These are phyloP conservation scores for Calocybe gangraenosa DNA, from an alignment of 768 basidiomycete species.

Conservation along the genomic window DNA sequence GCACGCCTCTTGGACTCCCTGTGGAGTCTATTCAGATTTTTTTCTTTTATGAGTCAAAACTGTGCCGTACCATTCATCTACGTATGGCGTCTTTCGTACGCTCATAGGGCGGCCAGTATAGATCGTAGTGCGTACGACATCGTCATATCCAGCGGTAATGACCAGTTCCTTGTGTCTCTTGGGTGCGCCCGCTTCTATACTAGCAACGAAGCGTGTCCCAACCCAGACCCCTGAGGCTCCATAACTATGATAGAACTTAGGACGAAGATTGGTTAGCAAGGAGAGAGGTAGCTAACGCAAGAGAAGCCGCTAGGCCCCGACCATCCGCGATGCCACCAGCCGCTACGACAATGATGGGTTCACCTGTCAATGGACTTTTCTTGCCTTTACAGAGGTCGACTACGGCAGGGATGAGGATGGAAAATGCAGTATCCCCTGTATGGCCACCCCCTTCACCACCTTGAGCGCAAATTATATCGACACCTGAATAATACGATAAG, in stretches of 20 bases:
- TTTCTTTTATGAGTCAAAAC: conserved; percentile 7
- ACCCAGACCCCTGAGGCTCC: conserved; percentile 89
- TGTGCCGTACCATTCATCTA: conserved; percentile 69
- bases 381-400: conserved; percentile 72
- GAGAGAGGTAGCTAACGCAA: conserved; percentile 43
- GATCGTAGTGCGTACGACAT: conserved; percentile 64
- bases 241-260: conserved; percentile 38
- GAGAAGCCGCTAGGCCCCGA: conserved; percentile 70
- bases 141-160: conserved; percentile 70
- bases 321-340: conserved; percentile 86
- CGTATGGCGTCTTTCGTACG: conserved; percentile 78
- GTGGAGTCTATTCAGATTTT: not conserved
- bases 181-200: conserved; percentile 76
- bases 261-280: not conserved
- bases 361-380: conserved; percentile 74
- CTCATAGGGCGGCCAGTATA: conserved; percentile 79
- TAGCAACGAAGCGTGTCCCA: conserved; percentile 82
- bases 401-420: conserved; percentile 76
- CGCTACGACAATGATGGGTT: conserved; percentile 73
- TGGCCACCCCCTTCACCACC: conserved; percentile 89
- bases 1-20: conserved; percentile 60
- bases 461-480: conserved; percentile 87
- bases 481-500: conserved; percentile 38
- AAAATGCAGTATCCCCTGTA: conserved; percentile 79
- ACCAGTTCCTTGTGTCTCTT: conserved; percentile 67